Evolutionary conservation across 192 early-diverging fungal species (phyloP).

Genomic region (Chytriomyces confervae): DNA sequence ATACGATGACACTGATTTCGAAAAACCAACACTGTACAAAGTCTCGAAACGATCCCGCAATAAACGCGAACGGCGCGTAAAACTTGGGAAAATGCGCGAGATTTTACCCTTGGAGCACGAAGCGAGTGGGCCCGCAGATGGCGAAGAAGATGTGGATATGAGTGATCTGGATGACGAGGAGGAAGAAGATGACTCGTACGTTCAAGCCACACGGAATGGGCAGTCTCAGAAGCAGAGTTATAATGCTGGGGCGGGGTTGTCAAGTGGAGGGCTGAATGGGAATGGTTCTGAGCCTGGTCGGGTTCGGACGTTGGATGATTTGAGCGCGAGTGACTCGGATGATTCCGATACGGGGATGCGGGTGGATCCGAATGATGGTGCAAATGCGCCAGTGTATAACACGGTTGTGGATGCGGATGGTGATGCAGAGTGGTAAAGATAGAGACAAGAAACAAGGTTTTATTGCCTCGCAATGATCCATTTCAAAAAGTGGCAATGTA

Average conservation of each 20-base stretch:
- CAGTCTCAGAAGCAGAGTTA: background rate
- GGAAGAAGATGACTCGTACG: background rate
- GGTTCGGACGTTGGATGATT: background rate
- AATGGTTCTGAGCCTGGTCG: background rate
- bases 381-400: background rate
- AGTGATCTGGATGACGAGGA: constrained; percentile 20
- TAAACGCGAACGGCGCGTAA: background rate
- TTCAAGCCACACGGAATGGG: background rate
- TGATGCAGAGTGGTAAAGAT: constrained; percentile 33
- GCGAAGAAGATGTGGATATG: constrained; percentile 6
- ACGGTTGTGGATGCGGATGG: constrained; percentile 28
- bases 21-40: constrained; percentile 6
- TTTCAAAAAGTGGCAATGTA: too few species aligned
- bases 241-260: background rate
- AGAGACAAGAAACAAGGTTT: background rate
- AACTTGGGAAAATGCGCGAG: constrained; percentile 7
- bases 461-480: too few species aligned
- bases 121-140: background rate
- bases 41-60: constrained; percentile 3
- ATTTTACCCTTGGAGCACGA: constrained; percentile 16
- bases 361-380: background rate
- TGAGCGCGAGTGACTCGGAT: background rate
- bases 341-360: background rate
- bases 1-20: background rate
- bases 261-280: background rate